Evolutionary conservation across 1,284 basidiomycete species (phyloP).

Genomic region (Austroboletus novae-zelandiae): DNA sequence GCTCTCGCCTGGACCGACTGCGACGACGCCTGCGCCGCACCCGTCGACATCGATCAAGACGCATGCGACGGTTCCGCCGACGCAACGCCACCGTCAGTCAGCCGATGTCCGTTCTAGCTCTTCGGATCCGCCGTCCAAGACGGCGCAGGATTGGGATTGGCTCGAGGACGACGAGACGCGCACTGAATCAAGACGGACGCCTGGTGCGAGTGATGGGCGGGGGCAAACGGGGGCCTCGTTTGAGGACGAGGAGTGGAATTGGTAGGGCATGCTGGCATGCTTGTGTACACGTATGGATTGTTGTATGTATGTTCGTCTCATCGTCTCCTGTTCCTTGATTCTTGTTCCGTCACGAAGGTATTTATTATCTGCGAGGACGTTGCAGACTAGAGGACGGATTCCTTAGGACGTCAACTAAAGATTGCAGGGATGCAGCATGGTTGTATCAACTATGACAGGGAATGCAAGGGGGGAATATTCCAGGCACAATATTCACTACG

Average conservation of each 20-base stretch:
- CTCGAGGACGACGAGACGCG: constrained; percentile 37
- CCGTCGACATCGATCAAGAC: constrained; percentile 1
- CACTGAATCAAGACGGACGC: constrained; percentile 1
- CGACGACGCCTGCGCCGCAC: constrained; percentile 30
- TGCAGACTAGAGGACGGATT: too few relatives aligned
- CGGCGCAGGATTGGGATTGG: constrained; percentile 31
- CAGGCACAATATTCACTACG: too few relatives aligned
- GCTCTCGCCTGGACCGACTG: constrained; percentile 34
- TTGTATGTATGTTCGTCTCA: neutral
- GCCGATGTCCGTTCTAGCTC: neutral
- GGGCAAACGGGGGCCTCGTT: constrained; percentile 21
- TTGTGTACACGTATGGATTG: neutral
- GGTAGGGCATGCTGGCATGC: constrained; percentile 35
- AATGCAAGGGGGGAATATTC: too few relatives aligned
- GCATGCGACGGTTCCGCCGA: too few relatives aligned
- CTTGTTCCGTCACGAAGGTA: neutral
- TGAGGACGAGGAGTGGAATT: constrained; percentile 59
- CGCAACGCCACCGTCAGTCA: neutral
- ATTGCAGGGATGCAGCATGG: too few relatives aligned
- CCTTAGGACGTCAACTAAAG: too few relatives aligned
- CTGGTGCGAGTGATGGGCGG: too few relatives aligned
- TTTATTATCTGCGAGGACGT: too few relatives aligned
- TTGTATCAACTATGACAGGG: too few relatives aligned
- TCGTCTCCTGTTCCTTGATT: neutral
- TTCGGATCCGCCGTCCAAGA: neutral